A percentile compares a stretch with the other conserved stretches of the same genome.
phyloP scores from a whole-genome alignment of 2,329 filamentous ascomycete genomes.

The Colletotrichum costaricense region DNA sequence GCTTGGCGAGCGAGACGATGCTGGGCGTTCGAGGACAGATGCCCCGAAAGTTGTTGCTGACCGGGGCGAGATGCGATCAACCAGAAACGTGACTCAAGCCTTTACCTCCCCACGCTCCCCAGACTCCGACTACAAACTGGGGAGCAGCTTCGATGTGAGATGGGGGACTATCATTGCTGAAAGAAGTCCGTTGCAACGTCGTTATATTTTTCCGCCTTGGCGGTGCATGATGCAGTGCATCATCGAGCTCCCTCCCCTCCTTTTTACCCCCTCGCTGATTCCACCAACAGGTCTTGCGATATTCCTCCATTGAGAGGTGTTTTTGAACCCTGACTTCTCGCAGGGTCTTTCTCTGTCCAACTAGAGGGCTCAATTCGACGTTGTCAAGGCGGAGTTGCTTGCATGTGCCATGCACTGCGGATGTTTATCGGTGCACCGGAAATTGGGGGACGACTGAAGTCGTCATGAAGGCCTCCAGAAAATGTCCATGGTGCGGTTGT shows the following conservation, averaged over 20 bases:
- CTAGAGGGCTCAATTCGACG: not conserved
- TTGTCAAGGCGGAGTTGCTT: not conserved
- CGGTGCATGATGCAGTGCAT: not conserved
- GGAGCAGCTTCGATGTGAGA: too few species aligned
- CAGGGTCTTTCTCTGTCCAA: not conserved
- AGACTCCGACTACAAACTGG: too few species aligned
- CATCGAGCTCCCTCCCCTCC: not conserved
- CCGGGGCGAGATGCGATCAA: not conserved
- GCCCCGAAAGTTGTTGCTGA: not conserved
- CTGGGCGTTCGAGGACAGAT: not conserved
- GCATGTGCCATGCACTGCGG: not conserved
- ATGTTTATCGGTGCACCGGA: not conserved
- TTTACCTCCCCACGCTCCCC: not conserved
- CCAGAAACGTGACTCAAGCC: not conserved
- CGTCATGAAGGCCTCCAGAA: not conserved
- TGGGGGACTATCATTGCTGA: not conserved
- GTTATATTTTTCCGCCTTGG: slow-evolving; percentile 23
- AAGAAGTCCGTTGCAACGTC: not conserved
- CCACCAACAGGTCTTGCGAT: not conserved
- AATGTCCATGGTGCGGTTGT: not conserved
- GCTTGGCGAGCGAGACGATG: not conserved
- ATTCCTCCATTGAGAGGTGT: slow-evolving; percentile 22
- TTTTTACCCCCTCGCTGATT: not conserved
- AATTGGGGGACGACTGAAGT: not conserved
- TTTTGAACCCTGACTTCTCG: too few species aligned